Base-by-base conservation (phyloP, 306 rosid species). In the Rosa multiflora region DNA sequence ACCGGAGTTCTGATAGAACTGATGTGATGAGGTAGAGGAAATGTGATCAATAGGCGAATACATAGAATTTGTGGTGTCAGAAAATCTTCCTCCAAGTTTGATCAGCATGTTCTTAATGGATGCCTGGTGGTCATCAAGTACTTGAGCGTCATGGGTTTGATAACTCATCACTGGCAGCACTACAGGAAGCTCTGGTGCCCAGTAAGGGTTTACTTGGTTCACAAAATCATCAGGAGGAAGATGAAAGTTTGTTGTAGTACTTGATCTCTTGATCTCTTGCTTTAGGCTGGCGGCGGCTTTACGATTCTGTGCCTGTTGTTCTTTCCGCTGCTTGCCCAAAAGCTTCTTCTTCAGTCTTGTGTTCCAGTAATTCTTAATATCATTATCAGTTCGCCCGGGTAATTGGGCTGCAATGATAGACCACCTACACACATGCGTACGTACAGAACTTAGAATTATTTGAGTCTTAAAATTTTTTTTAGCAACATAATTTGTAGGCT, bases 321-420 rank as follows among this genome's bases (percentile, higher is more conserved):
- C 88, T 73, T 83, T 91, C 52, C 91, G 89, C 78, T 93, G 97
- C 76, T 85, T 91, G 0, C 93, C 99, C 12, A 90, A 76, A 5
- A 93, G 97, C 94, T 95, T 95, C 85, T 95, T 95, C 94, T 93
- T 95, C 84, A 95, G 80, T 85, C 90, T 91, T 0, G 99, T 95
- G 85, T 95, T 95, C 99, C 99, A 95, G 79, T 95, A 95, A 70
- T 95, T 95, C 90, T 95, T 95, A 67, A 95, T 93, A 70, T 95
- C 99, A 66, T 95, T 95, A 76, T 95, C 99, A 0, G 99, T 95
- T 73, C 99, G 82, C 47, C 99, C 99, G 1, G 97, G 99, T 81
- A 95, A 83, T 37, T 93, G 99, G 0, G 94, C 97, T 73, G 99
- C 99, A 69, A 95, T 95, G 55, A 95, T 91, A 9, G 99, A 95